phyloP scores from a whole-genome alignment of 2,329 filamentous ascomycete genomes.

The Trichophaea hybrida region DNA sequence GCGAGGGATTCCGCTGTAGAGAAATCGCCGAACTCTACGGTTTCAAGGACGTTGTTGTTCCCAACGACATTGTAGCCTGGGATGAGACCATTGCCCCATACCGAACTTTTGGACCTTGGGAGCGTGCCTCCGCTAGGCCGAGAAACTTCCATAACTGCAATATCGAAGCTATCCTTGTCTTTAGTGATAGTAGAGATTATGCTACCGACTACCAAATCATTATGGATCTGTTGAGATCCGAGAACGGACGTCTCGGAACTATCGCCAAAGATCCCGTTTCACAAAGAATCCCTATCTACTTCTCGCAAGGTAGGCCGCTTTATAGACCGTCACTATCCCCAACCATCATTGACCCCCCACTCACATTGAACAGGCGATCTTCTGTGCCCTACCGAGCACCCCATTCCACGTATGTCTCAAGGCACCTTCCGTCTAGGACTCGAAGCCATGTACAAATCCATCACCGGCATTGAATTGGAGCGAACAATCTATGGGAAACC shows the following conservation, averaged over 20 bases:
- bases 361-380: constrained; percentile 36
- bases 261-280: constrained; percentile 49
- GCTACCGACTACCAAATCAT: constrained; percentile 64
- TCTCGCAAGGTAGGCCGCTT: constrained; percentile 37
- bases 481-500: constrained; percentile 66
- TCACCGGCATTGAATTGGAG: constrained; percentile 56
- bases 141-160: constrained; percentile 57
- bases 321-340: too few relatives aligned
- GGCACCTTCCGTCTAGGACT: constrained; percentile 61
- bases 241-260: constrained; percentile 53
- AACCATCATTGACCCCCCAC: too few relatives aligned
- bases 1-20: constrained; percentile 59
- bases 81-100: constrained; percentile 55
- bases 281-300: constrained; percentile 60
- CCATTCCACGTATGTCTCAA: constrained; percentile 54
- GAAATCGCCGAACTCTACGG: constrained; percentile 60
- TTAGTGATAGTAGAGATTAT: constrained; percentile 60
- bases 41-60: constrained; percentile 58
- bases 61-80: constrained; percentile 59
- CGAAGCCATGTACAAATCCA: constrained; percentile 57
- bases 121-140: constrained; percentile 51
- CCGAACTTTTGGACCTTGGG: constrained; percentile 51
- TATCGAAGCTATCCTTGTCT: constrained; percentile 61
- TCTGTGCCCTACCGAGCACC: constrained; percentile 51
- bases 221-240: constrained; percentile 54